Percentiles rank a stretch among this genome's conserved stretches.
Conservation (phyloP, 2,329 filamentous ascomycete genomes). For the Karstenula rhodostoma region DNA sequence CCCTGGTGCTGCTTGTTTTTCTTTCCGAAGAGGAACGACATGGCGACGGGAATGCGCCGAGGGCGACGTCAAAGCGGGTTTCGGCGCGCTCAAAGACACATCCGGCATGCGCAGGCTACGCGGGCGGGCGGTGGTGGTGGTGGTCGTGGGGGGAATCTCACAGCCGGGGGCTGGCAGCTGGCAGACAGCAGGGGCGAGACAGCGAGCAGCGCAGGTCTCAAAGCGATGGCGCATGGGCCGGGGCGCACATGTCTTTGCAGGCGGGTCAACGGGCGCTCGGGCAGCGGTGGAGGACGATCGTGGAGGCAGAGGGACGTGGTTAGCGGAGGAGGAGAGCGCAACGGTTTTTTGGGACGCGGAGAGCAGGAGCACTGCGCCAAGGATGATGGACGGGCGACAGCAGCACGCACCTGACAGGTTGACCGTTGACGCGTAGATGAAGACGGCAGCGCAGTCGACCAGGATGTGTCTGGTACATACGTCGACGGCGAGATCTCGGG, state of each 20-base stretch:
- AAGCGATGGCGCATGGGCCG: conserved; percentile 7
- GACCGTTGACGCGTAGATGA: conserved; percentile 3
- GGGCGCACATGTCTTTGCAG: conserved; percentile 6
- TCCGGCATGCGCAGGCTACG: conserved; percentile 32
- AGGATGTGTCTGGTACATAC: background rate
- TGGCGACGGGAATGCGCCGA: conserved; percentile 40
- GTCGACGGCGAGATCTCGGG: background rate
- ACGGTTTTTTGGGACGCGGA: conserved; percentile 9
- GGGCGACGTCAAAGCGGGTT: conserved; percentile 29
- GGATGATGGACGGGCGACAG: conserved; percentile 1
- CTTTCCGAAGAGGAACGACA: conserved; percentile 64
- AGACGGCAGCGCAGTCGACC: background rate
- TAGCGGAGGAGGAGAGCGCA: conserved; percentile 7
- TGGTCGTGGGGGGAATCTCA: conserved; percentile 16
- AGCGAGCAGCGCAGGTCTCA: conserved; percentile 14
- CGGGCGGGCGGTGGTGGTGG: conserved; percentile 18
- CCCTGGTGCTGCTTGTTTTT: conserved; percentile 51
- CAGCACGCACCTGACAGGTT: background rate
- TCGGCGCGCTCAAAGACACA: conserved; percentile 41
- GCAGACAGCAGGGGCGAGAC: conserved; percentile 18
- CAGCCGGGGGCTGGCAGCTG: conserved; percentile 23
- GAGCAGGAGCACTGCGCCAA: conserved; percentile 10
- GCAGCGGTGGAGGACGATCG: background rate
- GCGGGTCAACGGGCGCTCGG: conserved; percentile 2
- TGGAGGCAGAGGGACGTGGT: background rate